Base-by-base conservation (phyloP, 257 asterid species). In the Penstemon barbatus region DNA sequence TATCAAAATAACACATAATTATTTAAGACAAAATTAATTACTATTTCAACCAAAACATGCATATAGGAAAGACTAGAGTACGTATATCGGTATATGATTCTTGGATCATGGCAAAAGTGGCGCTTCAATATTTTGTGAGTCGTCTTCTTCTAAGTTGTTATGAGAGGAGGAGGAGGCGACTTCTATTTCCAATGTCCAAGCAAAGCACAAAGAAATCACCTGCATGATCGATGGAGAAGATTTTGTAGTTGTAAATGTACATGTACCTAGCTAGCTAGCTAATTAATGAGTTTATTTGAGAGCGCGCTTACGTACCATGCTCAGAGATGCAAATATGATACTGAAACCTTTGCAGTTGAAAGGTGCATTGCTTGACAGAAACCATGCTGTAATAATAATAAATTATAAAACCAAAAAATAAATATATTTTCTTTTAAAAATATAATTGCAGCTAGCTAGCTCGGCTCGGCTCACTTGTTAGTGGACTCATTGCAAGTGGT, bases 271-370 rank as follows among this genome's bases (percentile, higher is more conserved):
- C 18, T 15, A 15, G 18, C 33, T 25, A 25, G 33, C 33, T 25
- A 25, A 25, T 25, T 25, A 25, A 11, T 15, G 51, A 0, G 12
- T 60, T 39, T 7, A 40, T 13, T 11, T 60, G 50, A 15, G 3
- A 38, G 65, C n/a, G n/a, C n/a, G n/a, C 82, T 82, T 87, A 87
- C 18, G 18, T 15, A 15, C 97, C 85, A 88, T 82, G 83, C 94
- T 83, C 13, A 85, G 61, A 57, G 97, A 86, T 18, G 98, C 98
- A 52, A 88, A 74, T 41, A 93, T 72, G 69, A 93, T 84, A 66
- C 98, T 90, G 84, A 93, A 93, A 67, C 98, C 98, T 78, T 88
- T 93, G 71, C 97, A 93, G 74, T 90, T 38, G 80, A 93, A 93
- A 46, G 98, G 98, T 6, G 98, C 92, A n/a, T 85, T 67, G 61